Evolutionary conservation across 352 stramenopile species (phyloP).

Genomic region (Thalassiosira sp.): DNA sequence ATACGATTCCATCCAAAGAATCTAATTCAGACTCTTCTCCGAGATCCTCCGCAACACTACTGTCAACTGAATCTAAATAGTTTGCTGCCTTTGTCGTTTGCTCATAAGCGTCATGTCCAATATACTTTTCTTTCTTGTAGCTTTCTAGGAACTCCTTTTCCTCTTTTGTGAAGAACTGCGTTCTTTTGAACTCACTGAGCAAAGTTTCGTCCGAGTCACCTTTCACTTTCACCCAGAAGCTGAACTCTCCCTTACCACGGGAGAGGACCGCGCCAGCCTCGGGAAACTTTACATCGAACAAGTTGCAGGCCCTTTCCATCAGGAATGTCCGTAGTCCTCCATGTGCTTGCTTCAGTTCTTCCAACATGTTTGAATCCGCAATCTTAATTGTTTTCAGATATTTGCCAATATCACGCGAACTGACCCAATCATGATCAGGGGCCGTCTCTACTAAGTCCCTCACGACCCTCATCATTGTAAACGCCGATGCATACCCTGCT

Average conservation of each 20-base stretch:
- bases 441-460: conserved; percentile 70
- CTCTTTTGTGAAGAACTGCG: conserved; percentile 52
- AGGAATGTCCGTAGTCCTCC: conserved; percentile 64
- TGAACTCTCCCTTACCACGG: conserved; percentile 13
- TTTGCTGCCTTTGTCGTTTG: conserved; percentile 28
- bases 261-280: conserved; percentile 1
- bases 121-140: conserved; percentile 53
- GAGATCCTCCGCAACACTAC: conserved; percentile 7
- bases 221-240: conserved; percentile 54
- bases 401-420: conserved; percentile 65
- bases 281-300: conserved; percentile 53
- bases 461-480: conserved; percentile 67
- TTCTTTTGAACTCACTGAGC: conserved; percentile 51
- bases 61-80: conserved; percentile 14
- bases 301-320: conserved; percentile 32
- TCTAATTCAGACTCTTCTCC: conserved; percentile 20
- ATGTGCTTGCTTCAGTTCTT: conserved; percentile 68
- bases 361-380: conserved; percentile 54
- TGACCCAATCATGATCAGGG: conserved; percentile 54
- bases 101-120: conserved; percentile 27
- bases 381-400: conserved; percentile 70
- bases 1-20: conserved; percentile 12
- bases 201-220: conserved; percentile 32
- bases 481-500: conserved; percentile 45
- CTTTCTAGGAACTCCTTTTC: conserved; percentile 71